Evolutionary conservation across 106 monocot species (phyloP), one percentile per base, ranked within the genome.

Genomic region (Iris macrosiphon): DNA sequence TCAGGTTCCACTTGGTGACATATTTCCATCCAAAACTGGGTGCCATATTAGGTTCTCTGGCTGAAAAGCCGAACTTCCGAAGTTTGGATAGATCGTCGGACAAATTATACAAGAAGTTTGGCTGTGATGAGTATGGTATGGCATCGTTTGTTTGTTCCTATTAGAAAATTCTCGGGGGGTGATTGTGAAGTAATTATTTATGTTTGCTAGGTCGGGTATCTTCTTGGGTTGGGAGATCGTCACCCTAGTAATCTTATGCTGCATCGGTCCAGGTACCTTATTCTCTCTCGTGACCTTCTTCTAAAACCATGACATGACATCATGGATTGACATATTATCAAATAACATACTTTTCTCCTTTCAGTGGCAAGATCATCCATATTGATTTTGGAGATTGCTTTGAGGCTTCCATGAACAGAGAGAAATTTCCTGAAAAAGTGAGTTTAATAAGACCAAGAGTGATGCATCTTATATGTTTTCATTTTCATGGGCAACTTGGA

Each of bases 121-220:
- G 88, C 88, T 76, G 88, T 88, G 29, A 88, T 88, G 88, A 88
- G 88, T 55, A 88, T 88, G 88, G 88, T 88, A 73, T 41, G 60
- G n/a, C n/a, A n/a, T n/a, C n/a, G n/a, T n/a, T n/a, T n/a, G n/a
- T n/a, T n/a, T n/a, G n/a, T n/a, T n/a, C n/a, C n/a, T n/a, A n/a
- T n/a, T n/a, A n/a, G n/a, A n/a, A n/a, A n/a, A n/a, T n/a, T n/a
- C n/a, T n/a, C n/a, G n/a, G 7, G 12, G 14, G 31, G 7, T 14
- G 6, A n/a, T n/a, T n/a, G n/a, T n/a, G n/a, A n/a, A n/a, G n/a
- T n/a, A n/a, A n/a, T n/a, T n/a, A n/a, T n/a, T n/a, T n/a, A n/a
- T n/a, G n/a, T 62, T 60, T 75, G n/a, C n/a, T 56, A 88, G 88
- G 88, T 88, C 37, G 88, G 88, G 19, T 88, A 88, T 44, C 83